phyloP scores from a whole-genome alignment of 345 rosid genomes.

The Eucalyptus regnans region DNA sequence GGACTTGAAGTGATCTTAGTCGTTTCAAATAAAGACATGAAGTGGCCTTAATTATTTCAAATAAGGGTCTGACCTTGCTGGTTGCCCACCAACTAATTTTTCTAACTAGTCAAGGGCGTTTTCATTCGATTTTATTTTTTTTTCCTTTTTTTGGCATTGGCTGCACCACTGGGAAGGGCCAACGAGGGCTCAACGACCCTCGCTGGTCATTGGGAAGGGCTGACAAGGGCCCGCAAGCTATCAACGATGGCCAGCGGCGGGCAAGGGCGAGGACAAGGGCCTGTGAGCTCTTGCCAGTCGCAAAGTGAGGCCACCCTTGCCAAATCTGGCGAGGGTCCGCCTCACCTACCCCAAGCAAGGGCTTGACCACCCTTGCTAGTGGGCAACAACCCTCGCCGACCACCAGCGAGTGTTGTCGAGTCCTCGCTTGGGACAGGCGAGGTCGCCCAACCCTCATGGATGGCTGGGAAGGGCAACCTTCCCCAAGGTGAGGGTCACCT shows the following conservation, averaged over 20 bases:
- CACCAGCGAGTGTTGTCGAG: fast-evolving
- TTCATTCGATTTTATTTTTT: fast-evolving
- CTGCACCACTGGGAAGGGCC: fast-evolving
- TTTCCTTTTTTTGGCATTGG: too few species aligned
- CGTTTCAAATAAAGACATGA: fast-evolving
- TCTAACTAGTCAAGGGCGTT: fast-evolving
- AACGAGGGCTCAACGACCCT: fast-evolving
- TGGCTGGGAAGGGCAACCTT: fast-evolving
- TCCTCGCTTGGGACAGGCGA: fast-evolving
- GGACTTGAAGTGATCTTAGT: fast-evolving
- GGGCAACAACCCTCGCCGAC: fast-evolving
- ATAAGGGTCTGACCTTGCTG: fast-evolving
- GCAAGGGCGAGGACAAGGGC: too few species aligned
- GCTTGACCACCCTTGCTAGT: too few species aligned
- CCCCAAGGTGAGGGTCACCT: fast-evolving
- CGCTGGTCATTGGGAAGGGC: fast-evolving
- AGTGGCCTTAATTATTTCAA: fast-evolving
- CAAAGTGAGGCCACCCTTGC: too few species aligned
- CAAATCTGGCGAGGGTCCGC: fast-evolving
- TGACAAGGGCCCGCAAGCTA: fast-evolving
- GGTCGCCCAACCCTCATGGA: fast-evolving
- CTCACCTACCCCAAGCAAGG: too few species aligned
- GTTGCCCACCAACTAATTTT: fast-evolving
- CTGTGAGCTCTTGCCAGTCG: fast-evolving
- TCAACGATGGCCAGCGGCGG: fast-evolving